A percentile compares a stretch with the other conserved stretches of the same genome.
phyloP scores from a whole-genome alignment of 495 filamentous ascomycete species.

The Daldinia grandis region DNA sequence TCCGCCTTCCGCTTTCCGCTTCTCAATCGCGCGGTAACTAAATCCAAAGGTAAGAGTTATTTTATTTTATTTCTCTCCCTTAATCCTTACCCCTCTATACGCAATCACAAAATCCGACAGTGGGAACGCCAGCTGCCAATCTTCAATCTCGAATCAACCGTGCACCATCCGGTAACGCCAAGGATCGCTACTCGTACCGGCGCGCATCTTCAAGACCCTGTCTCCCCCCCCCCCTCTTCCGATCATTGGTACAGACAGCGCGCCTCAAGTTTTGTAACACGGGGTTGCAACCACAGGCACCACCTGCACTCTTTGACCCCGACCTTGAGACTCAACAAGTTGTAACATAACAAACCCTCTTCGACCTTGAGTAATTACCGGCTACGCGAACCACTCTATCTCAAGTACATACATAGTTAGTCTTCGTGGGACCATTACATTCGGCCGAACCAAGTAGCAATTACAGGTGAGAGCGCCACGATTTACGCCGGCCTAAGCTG shows the following conservation, averaged over 20 bases:
- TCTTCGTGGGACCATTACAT: slow-evolving; percentile 4
- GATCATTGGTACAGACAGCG: slow-evolving; percentile 15
- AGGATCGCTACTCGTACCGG: slow-evolving; percentile 23
- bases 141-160: slow-evolving; percentile 6
- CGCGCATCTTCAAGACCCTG: slow-evolving; percentile 26
- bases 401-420: slow-evolving; percentile 6
- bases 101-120: neutral
- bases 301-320: slow-evolving; percentile 36
- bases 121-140: neutral
- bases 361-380: slow-evolving; percentile 4
- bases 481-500: slow-evolving; percentile 1
- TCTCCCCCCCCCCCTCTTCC: slow-evolving; percentile 9
- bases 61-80: slow-evolving; percentile 7
- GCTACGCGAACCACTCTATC: slow-evolving; percentile 12
- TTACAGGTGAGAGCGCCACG: slow-evolving; percentile 12
- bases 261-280: slow-evolving; percentile 36
- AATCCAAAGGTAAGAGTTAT: slow-evolving; percentile 23
- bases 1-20: neutral
- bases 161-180: slow-evolving; percentile 1
- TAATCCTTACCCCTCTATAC: neutral
- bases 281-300: slow-evolving; percentile 29
- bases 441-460: slow-evolving; percentile 13
- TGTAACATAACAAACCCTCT: slow-evolving; percentile 5
- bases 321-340: slow-evolving; percentile 12
- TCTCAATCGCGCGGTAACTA: slow-evolving; percentile 9